phyloP scores from a whole-genome alignment of 345 rosid species.

The Euclidium syriacum region DNA sequence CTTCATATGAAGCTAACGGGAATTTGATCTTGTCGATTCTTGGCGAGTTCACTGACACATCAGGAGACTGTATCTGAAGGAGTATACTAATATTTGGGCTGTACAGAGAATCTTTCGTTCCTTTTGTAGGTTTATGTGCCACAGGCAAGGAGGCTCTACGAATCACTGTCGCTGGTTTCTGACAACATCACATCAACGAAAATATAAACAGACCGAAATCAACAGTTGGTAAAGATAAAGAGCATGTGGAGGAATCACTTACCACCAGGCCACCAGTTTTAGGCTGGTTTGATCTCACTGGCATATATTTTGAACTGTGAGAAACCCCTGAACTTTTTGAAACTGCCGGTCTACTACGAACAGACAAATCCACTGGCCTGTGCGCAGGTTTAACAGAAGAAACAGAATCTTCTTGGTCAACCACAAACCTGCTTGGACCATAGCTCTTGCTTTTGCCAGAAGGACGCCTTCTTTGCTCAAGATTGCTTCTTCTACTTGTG shows the following conservation, averaged over 20 bases:
- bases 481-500: slow-evolving; percentile 52
- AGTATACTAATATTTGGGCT: slow-evolving; percentile 47
- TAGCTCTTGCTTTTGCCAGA: slow-evolving; percentile 58
- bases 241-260: slow-evolving; percentile 3
- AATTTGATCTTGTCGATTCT: slow-evolving; percentile 91
- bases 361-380: slow-evolving; percentile 48
- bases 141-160: slow-evolving; percentile 85
- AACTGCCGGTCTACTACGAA: slow-evolving; percentile 39
- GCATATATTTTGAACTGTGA: slow-evolving; percentile 36
- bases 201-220: slow-evolving; percentile 7
- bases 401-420: slow-evolving; percentile 72
- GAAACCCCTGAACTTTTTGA: slow-evolving; percentile 32
- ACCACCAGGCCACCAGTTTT: slow-evolving; percentile 61
- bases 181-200: slow-evolving; percentile 7
- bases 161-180: slow-evolving; percentile 33
- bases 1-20: slow-evolving; percentile 87
- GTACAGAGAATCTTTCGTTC: slow-evolving; percentile 30
- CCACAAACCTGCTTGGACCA: slow-evolving; percentile 73
- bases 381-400: slow-evolving; percentile 44
- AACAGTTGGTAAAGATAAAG: slow-evolving; percentile 2
- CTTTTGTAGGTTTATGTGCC: slow-evolving; percentile 31
- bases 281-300: slow-evolving; percentile 40
- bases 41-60: slow-evolving; percentile 93
- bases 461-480: slow-evolving; percentile 45
- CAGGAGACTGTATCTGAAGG: slow-evolving; percentile 64